phyloP scores from a whole-genome alignment of 805 yeast genomes.

The Priceomyces carsonii region DNA sequence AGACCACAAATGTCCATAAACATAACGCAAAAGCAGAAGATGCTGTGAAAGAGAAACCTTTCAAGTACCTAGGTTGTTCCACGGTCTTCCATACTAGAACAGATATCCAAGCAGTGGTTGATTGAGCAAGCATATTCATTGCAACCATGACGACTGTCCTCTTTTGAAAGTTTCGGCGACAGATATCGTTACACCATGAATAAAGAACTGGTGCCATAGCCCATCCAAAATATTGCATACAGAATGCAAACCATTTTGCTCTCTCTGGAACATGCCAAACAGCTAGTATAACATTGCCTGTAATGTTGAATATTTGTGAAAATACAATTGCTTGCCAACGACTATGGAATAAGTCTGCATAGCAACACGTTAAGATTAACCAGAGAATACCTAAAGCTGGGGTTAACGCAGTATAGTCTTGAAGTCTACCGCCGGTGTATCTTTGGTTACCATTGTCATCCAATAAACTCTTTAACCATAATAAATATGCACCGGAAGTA shows the following conservation, averaged over 20 bases:
- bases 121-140: slow-evolving; percentile 50
- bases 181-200: slow-evolving; percentile 54
- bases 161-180: slow-evolving; percentile 52
- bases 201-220: slow-evolving; percentile 58
- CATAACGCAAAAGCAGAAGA: slow-evolving; percentile 43
- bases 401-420: slow-evolving; percentile 40
- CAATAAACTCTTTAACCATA: slow-evolving; percentile 48
- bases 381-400: slow-evolving; percentile 41
- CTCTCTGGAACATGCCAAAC: slow-evolving; percentile 53
- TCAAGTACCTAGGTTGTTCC: slow-evolving; percentile 52
- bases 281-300: slow-evolving; percentile 52
- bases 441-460: slow-evolving; percentile 12
- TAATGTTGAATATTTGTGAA: slow-evolving; percentile 50
- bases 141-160: slow-evolving; percentile 56
- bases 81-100: slow-evolving; percentile 52
- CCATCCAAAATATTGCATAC: slow-evolving; percentile 56
- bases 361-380: slow-evolving; percentile 23
- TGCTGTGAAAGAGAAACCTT: slow-evolving; percentile 53
- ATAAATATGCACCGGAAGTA: slow-evolving; percentile 30
- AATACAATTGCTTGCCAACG: slow-evolving; percentile 48
- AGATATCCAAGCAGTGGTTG: slow-evolving; percentile 51
- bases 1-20: slow-evolving; percentile 49
- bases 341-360: slow-evolving; percentile 37
- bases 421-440: slow-evolving; percentile 30
- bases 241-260: slow-evolving; percentile 61